A percentile compares a stretch with the other conserved stretches of the same genome.
These are phyloP conservation scores for Pleurotus salmoneostramineus DNA, from an alignment of 768 basidiomycete species.

Conservation along the genomic window DNA sequence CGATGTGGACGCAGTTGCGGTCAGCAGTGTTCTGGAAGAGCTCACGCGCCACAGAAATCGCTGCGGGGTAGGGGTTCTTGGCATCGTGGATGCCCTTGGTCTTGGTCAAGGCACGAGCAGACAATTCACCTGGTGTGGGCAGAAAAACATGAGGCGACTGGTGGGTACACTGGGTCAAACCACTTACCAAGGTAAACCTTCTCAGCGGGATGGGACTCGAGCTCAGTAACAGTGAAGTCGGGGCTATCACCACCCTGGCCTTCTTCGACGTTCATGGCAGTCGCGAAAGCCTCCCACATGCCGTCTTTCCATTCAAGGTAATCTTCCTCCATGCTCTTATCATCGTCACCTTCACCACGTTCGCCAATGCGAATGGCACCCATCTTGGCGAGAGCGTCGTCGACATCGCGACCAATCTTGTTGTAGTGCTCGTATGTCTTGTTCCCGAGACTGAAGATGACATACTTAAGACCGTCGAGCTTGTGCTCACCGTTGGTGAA, in stretches of 20 bases:
- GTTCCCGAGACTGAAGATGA: conserved; percentile 91
- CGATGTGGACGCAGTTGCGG: conserved; percentile 92
- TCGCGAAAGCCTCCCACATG: conserved; percentile 93
- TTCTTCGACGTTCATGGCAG: conserved; percentile 85
- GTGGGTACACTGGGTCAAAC: background rate
- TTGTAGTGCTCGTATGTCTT: conserved; percentile 97
- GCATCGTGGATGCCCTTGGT: conserved; percentile 97
- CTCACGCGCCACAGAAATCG: conserved; percentile 73
- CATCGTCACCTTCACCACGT: conserved; percentile 95
- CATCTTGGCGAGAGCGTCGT: conserved; percentile 67
- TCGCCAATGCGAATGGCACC: conserved; percentile 85
- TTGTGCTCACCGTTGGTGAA: conserved; percentile 77
- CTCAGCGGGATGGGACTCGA: conserved; percentile 68
- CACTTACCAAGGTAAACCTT: conserved; percentile 89
- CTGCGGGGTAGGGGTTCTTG: conserved; percentile 94
- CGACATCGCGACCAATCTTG: conserved; percentile 77
- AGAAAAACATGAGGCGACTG: background rate
- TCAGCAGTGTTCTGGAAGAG: conserved; percentile 73
- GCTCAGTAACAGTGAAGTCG: conserved; percentile 89
- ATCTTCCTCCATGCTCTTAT: conserved; percentile 99
- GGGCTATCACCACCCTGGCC: conserved; percentile 93
- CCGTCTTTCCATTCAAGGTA: conserved; percentile 98
- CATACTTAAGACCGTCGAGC: conserved; percentile 87
- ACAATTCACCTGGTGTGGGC: conserved; percentile 72
- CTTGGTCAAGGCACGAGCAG: conserved; percentile 87